Conservation (phyloP, 345 rosid species). For the Acer yangbiense region DNA sequence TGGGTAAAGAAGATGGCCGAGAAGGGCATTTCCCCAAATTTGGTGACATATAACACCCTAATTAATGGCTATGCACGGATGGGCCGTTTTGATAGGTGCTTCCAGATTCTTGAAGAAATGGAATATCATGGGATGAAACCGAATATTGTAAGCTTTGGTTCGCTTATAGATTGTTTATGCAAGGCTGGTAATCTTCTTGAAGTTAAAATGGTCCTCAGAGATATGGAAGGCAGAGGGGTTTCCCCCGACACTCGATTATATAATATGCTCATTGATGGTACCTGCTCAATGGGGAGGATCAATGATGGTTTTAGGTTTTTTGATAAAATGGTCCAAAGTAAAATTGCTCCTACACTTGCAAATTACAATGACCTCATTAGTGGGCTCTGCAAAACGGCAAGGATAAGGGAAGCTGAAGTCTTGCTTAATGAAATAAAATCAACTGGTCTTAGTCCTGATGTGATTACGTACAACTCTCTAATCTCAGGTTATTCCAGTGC, state of each 20-base stretch:
- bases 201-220: slow-evolving; percentile 63
- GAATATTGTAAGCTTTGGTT: slow-evolving; percentile 70
- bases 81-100: slow-evolving; percentile 59
- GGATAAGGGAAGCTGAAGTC: slow-evolving; percentile 64
- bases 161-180: slow-evolving; percentile 70
- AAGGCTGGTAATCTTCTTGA: slow-evolving; percentile 71
- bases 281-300: slow-evolving; percentile 55
- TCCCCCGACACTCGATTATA: slow-evolving; percentile 60
- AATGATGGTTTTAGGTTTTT: slow-evolving; percentile 59
- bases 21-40: slow-evolving; percentile 57
- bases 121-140: slow-evolving; percentile 58
- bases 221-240: slow-evolving; percentile 64
- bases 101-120: slow-evolving; percentile 76
- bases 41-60: slow-evolving; percentile 63
- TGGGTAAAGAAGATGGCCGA: slow-evolving; percentile 65
- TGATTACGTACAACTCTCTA: slow-evolving; percentile 67
- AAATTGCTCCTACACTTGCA: slow-evolving; percentile 50
- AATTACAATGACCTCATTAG: slow-evolving; percentile 75
- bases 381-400: slow-evolving; percentile 64
- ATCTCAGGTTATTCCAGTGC: slow-evolving; percentile 60
- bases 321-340: slow-evolving; percentile 61
- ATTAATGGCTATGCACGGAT: slow-evolving; percentile 73
- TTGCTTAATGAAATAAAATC: slow-evolving; percentile 49
- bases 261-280: slow-evolving; percentile 72
- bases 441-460: slow-evolving; percentile 62